Conservation (phyloP, 1,284 basidiomycete species). For the Ganoderma resinaceum region DNA sequence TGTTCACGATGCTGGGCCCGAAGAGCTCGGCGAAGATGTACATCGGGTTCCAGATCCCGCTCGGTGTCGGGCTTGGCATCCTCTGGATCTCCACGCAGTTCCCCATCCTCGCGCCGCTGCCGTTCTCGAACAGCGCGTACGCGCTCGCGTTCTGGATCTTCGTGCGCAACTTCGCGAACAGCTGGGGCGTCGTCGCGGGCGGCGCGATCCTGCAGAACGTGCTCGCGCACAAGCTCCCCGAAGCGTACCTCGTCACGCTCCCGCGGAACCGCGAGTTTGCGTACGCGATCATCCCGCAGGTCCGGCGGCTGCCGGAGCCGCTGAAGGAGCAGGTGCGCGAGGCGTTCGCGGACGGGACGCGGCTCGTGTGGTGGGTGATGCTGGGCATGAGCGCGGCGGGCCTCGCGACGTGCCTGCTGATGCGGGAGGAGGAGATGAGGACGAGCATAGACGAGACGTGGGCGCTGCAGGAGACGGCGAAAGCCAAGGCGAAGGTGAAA, state of each 20-base stretch:
- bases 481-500: constrained; percentile 1
- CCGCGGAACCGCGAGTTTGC: constrained; percentile 26
- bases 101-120: constrained; percentile 45
- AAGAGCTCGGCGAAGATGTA: constrained; percentile 11
- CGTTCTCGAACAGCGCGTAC: constrained; percentile 37
- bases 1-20: constrained; percentile 43
- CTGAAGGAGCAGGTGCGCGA: constrained; percentile 23
- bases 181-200: constrained; percentile 30
- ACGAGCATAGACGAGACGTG: constrained; percentile 19
- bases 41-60: constrained; percentile 22
- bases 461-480: constrained; percentile 26
- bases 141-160: constrained; percentile 43
- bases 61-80: constrained; percentile 27
- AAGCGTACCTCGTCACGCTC: constrained; percentile 18
- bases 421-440: constrained; percentile 24
- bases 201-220: constrained; percentile 30
- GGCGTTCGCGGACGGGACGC: constrained; percentile 25
- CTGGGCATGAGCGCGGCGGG: constrained; percentile 20
- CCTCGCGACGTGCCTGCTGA: constrained; percentile 19
- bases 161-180: constrained; percentile 38
- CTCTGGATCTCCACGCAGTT: constrained; percentile 36
- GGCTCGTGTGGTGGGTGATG: constrained; percentile 29
- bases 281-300: constrained; percentile 28
- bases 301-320: constrained; percentile 15
- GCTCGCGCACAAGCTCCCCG: constrained; percentile 21